phyloP scores from a whole-genome alignment of 192 early-diverging fungal species.

The Rhizophagus clarus region DNA sequence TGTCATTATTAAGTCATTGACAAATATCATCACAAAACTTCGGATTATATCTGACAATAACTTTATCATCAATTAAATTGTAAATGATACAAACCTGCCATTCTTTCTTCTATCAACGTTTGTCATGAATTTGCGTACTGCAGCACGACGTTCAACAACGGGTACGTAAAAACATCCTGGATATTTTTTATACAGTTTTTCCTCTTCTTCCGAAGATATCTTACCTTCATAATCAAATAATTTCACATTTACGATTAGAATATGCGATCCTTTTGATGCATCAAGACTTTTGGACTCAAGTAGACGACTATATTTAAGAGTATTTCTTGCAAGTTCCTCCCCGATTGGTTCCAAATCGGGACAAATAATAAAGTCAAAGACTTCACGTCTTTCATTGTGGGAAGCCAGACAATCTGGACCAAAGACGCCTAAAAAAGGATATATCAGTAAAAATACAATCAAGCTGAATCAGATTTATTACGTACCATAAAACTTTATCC shows the following conservation, averaged over 20 bases:
- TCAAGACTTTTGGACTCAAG: constrained; percentile 20
- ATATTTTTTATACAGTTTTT: constrained; percentile 21
- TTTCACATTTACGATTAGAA: constrained; percentile 20
- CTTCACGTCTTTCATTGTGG: constrained; percentile 11
- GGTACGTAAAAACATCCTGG: constrained; percentile 22
- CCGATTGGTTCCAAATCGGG: constrained; percentile 10
- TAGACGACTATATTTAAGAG: constrained; percentile 9
- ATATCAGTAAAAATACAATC: constrained; percentile 31
- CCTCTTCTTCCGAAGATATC: constrained; percentile 19
- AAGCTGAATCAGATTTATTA: constrained; percentile 27
- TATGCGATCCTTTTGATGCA: constrained; percentile 14
- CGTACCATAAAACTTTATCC: constrained; percentile 17
- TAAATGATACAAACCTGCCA: constrained; percentile 30
- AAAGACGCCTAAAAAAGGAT: constrained; percentile 11
- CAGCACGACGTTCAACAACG: constrained; percentile 1
- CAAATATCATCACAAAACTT: constrained; percentile 2
- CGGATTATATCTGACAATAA: constrained; percentile 14
- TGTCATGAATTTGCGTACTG: constrained; percentile 19
- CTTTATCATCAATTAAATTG: constrained; percentile 26
- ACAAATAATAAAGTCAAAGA: constrained; percentile 21
- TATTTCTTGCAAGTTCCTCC: constrained; percentile 27
- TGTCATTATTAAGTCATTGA: constrained; percentile 29
- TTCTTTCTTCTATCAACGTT: constrained; percentile 10
- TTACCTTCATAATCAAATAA: not conserved
- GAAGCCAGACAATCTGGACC: constrained; percentile 6